A percentile compares a stretch with the other conserved stretches of the same genome.
These are phyloP conservation scores for Termitomyces sp. DNA, from an alignment of 1,284 basidiomycete genomes.

Conservation along the genomic window DNA sequence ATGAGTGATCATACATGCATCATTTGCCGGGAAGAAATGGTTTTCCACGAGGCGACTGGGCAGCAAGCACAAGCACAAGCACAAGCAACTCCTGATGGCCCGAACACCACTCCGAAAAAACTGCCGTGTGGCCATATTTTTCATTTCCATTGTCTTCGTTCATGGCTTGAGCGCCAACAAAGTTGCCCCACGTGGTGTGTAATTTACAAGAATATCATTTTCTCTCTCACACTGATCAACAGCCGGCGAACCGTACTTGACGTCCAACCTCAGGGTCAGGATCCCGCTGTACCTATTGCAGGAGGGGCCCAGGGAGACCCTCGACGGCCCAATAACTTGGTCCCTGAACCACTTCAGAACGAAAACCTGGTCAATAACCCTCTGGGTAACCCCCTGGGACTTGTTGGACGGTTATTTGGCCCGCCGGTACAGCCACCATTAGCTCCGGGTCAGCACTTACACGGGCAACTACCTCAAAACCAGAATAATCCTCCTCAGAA, in stretches of 20 bases:
- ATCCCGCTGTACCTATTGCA: conserved; percentile 28
- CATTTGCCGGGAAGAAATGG: conserved; percentile 98
- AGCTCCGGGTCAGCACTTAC: conserved; percentile 12
- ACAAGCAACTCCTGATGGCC: conserved; percentile 49
- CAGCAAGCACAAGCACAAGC: conserved; percentile 23
- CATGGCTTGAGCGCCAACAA: conserved; percentile 96
- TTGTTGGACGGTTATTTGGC: conserved; percentile 48
- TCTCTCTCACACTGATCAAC: conserved; percentile 9
- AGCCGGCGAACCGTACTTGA: conserved; percentile 87
- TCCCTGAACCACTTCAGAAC: conserved; percentile 17
- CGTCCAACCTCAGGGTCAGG: conserved; percentile 30
- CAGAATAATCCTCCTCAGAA: conserved; percentile 16
- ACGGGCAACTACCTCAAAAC: conserved; percentile 18
- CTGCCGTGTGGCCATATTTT: conserved; percentile 96
- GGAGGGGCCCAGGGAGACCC: conserved; percentile 24
- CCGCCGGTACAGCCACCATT: conserved; percentile 24
- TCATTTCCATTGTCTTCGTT: conserved; percentile 95
- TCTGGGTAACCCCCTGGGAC: conserved; percentile 37
- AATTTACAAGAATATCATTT: neutral
- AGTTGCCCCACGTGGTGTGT: conserved; percentile 94
- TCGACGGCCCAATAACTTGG: conserved; percentile 13
- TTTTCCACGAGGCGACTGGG: conserved; percentile 34
- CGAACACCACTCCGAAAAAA: conserved; percentile 95
- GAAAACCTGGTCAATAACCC: conserved; percentile 26
- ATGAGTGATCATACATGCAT: conserved; percentile 93